Conservation (phyloP, 2,329 filamentous ascomycete genomes). For the Fusarium sp. region DNA sequence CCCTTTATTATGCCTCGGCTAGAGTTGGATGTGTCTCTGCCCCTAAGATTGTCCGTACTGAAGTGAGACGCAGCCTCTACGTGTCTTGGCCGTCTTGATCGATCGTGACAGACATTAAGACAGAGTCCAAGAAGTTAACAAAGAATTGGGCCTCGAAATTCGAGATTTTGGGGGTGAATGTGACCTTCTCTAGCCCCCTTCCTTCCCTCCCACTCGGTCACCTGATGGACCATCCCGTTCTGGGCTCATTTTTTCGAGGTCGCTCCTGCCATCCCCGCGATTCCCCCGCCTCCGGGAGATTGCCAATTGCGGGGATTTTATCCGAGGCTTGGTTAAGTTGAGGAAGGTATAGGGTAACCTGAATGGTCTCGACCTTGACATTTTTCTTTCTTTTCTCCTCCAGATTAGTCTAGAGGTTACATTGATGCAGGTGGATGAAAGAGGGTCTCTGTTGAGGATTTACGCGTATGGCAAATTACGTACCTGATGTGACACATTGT, state of each 20-base stretch:
- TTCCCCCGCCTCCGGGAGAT: conserved; percentile 27
- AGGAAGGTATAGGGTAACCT: conserved; percentile 15
- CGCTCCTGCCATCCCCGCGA: conserved; percentile 30
- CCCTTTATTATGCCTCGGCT: conserved; percentile 19
- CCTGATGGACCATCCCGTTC: conserved; percentile 35
- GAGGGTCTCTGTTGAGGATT: neutral
- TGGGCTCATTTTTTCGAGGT: conserved; percentile 24
- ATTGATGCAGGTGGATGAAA: neutral
- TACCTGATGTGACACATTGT: neutral
- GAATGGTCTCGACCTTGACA: neutral
- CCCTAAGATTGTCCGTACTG: neutral
- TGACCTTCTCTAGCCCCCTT: conserved; percentile 15
- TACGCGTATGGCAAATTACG: neutral
- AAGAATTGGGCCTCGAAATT: conserved; percentile 16
- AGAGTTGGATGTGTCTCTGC: conserved; percentile 13
- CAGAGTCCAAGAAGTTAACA: conserved; percentile 16
- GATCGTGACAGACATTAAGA: neutral
- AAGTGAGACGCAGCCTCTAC: neutral
- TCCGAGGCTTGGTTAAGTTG: neutral
- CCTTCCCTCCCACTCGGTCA: conserved; percentile 28
- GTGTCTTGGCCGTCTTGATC: neutral
- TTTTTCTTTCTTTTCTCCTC: neutral
- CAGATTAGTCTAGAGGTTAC: neutral
- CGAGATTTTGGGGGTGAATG: conserved; percentile 38
- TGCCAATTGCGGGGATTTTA: conserved; percentile 30